Evolutionary conservation across 2,329 filamentous ascomycete species (phyloP), one percentile per base, ranked within the genome.

Genomic region (Nothopassalora personata): DNA sequence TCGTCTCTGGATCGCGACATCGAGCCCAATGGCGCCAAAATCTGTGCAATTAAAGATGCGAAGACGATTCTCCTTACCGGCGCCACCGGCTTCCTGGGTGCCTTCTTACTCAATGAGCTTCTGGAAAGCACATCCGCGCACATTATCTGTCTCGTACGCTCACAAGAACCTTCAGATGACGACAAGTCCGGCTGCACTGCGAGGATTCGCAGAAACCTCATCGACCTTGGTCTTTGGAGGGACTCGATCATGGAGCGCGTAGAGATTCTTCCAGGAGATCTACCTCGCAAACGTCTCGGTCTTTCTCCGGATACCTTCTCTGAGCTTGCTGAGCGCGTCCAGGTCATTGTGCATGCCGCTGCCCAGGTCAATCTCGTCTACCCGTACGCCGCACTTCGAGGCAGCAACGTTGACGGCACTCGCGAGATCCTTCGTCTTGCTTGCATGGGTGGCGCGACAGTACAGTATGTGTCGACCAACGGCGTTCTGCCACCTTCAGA

Each of bases 321-420:
- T 27, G 80, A 85, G 30, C 78, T 92, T 7, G 86, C 85, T 1
- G 73, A 77, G 10, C 82, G 85, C 6, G 80, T 90, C 0, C 80
- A 92, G 61, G 88, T 91, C 36, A 87, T 93, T 58, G 79, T 92
- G 1, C 89, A 93, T 70, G 86, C 88, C 36, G 89, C 85, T 28
- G 89, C 89, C 5, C 89, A 86, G 0, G 89, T 93, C 68, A 91
- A 91, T 70, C 77, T 93, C 52, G 88, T 93, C 0, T 92, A 93
- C 65, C 89, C 89, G 0, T 92, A 92, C 65, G 89, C 89, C 46
- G 87, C 88, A 0, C 77, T 93, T 64, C 82, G 88, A 55, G 83
- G 81, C 53, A 83, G 88, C 58, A 93, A 93, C 65, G 86, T 93
- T 2, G 84, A 84, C n/a, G 89, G 89, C n/a, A 91, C 89, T 0